Conservation (phyloP, 1,284 basidiomycete species). For the Ustilago curta region DNA sequence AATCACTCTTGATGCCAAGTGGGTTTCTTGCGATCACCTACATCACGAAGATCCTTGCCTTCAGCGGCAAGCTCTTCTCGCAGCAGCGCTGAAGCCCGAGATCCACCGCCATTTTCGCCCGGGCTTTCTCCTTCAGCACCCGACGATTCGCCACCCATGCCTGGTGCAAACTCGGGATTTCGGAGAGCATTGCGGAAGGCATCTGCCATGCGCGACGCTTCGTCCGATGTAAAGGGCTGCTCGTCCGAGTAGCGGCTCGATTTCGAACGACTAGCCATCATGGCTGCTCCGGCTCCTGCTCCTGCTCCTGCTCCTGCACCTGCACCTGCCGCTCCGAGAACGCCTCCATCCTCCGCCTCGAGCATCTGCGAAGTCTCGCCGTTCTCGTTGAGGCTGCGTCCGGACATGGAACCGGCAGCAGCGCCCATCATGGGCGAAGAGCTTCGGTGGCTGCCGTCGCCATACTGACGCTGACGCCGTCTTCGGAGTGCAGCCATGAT, state of each 20-base stretch:
- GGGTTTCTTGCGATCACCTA: conserved; percentile 55
- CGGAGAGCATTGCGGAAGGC: conserved; percentile 58
- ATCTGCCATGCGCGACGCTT: conserved; percentile 59
- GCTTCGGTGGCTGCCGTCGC: conserved; percentile 39
- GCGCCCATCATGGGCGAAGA: conserved; percentile 56
- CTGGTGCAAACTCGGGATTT: conserved; percentile 49
- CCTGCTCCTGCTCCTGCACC: conserved; percentile 24
- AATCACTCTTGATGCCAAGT: conserved; percentile 49
- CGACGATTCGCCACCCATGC: conserved; percentile 27
- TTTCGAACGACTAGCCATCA: conserved; percentile 26
- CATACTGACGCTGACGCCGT: conserved; percentile 33
- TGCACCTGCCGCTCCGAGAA: conserved; percentile 13
- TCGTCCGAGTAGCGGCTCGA: conserved; percentile 42
- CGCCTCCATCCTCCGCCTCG: conserved; percentile 21
- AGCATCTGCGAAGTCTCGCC: conserved; percentile 51
- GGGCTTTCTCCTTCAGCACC: conserved; percentile 42
- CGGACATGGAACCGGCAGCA: conserved; percentile 41
- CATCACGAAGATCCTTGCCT: conserved; percentile 49
- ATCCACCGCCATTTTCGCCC: conserved; percentile 22
- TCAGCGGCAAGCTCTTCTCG: conserved; percentile 55
- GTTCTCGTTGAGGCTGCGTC: conserved; percentile 20
- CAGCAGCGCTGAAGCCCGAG: conserved; percentile 34
- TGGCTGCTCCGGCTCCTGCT: conserved; percentile 20
- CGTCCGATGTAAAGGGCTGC: conserved; percentile 56
- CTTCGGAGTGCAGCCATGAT: conserved; percentile 52